Percentiles rank a stretch among this genome's conserved stretches.
Evolutionary conservation across 2,329 filamentous ascomycete species (phyloP).

Genomic region (Coniochaeta sp.): DNA sequence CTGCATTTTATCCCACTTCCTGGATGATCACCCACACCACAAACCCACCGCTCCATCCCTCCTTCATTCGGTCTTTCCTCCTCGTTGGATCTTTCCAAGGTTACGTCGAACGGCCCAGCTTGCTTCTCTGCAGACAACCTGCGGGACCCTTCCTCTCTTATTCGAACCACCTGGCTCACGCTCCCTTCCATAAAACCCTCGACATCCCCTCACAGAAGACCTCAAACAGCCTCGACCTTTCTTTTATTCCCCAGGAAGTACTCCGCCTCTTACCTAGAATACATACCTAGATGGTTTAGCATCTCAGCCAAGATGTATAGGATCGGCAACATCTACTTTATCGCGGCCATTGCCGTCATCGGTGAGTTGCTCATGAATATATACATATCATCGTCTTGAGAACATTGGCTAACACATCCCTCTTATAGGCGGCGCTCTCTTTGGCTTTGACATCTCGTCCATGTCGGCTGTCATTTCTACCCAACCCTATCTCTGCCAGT

Average conservation of each 20-base stretch:
- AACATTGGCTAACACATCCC: neutral
- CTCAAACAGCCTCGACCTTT: neutral
- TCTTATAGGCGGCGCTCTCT: slow-evolving; percentile 29
- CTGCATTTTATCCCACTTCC: neutral
- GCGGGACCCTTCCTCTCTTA: neutral
- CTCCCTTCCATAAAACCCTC: neutral
- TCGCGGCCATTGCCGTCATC: slow-evolving; percentile 35
- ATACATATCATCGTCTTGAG: neutral
- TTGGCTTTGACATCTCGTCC: slow-evolving; percentile 38
- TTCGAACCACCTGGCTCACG: neutral
- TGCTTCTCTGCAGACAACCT: neutral
- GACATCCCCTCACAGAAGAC: slow-evolving; percentile 1
- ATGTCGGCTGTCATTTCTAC: slow-evolving; percentile 37
- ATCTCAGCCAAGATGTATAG: slow-evolving; percentile 12
- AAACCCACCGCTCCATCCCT: neutral
- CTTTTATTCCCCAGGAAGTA: neutral
- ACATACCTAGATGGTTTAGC: neutral
- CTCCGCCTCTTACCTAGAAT: neutral
- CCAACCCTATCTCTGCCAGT: slow-evolving; percentile 33
- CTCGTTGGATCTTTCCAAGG: too few relatives aligned
- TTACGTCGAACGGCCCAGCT: neutral
- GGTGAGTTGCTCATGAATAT: slow-evolving; percentile 18
- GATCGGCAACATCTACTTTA: slow-evolving; percentile 33
- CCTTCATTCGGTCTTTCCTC: too few relatives aligned
- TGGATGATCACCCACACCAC: neutral